Base-by-base conservation (phyloP, 2,329 filamentous ascomycete genomes). In the Microcyclospora pomicola region DNA sequence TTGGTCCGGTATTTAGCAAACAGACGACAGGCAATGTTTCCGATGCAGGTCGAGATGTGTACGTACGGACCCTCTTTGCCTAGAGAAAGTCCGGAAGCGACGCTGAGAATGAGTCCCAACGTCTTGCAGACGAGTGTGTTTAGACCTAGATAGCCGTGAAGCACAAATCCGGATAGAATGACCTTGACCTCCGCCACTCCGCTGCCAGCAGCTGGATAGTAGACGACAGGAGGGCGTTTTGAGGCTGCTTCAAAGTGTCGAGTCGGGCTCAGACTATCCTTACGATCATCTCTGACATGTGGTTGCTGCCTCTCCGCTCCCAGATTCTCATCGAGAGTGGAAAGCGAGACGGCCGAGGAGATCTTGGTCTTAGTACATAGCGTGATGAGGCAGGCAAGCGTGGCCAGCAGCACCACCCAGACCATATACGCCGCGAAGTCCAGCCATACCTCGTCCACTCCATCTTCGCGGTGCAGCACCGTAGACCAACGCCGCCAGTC, bases 101-200 rank as follows among this genome's bases (percentile, higher is more conserved):
- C 86, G 56, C 84, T 92, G 40, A 96, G 69, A 41, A 95, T 74
- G 34, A 98, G 66, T 11, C 80, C 86, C 12, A 82, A 52, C 1
- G 83, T 82, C 58, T 98, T 98, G 62, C 93, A 73, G 5, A 88
- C 60, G 24, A 98, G 69, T 0, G 91, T 96, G 54, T 81, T 82
- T 30, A 93, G 60, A 49, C 91, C 91, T 6, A 98, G 72, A 56
- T 96, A 96, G 1, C 91, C 88, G 66, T 96, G 91, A 39, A 98
- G 67, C 39, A 98, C 88, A 53, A 96, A 98, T 5, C 91, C 91
- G 52, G 86, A 95, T n/a, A 96, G 73, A 41, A 96, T 96, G 42
- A 96, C 91, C 47, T 91, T 87, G 39, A 96, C 88, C 63, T 98
- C 91, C 6, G 91, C 91, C 10, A 98, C 91, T 50, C 91, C 91